Base-by-base conservation (phyloP, 2,329 filamentous ascomycete species). In the Didymella segeticola region DNA sequence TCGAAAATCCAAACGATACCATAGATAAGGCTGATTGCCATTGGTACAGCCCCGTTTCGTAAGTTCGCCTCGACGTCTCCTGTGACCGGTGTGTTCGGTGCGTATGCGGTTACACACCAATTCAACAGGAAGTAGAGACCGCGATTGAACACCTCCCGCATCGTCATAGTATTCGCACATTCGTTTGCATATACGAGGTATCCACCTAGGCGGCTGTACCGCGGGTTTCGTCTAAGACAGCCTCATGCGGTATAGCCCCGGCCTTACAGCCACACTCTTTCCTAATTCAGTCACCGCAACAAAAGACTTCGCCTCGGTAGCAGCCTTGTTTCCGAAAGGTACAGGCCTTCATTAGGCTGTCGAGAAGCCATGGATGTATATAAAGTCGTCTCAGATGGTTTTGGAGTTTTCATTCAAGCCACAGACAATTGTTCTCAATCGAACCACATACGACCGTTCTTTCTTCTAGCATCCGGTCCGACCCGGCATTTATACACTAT, bases 251-350 rank as follows among this genome's bases (percentile, higher is more conserved):
- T 4, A 34, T 54, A 54, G 45, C 46, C 19, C 23, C 45, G 27
- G 33, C 27, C 15, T 29, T 34, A 54, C 51, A 54, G 45, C 51
- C 51, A 54, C 51, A 30, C 23, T 19, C 39, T 23, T 49, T 39
- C 49, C 51, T 29, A 17, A 46, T 34, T 2, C 29, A 27, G 51
- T 54, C 51, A 54, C 51, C 51, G 45, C 51, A 54, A 39, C 26
- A 23, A 20, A 22, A 25, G 31, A 36, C 22, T 19, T 15, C 25
- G 37, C 50, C 31, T 37, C 37, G 36, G 23, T 19, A 43, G 33
- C 27, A 54, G 51, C 43, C 45, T 54, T 34, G 36, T 19, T 5
- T 20, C 22, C 20, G 15, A 39, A 41, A 15, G 10, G 12, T 29
- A 46, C 42, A 52, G 17, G 27, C 34, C 34, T 22, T 14, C 34